Evolutionary conservation across 768 basidiomycete genomes (phyloP).

Genomic region (Leccinum arenicola): DNA sequence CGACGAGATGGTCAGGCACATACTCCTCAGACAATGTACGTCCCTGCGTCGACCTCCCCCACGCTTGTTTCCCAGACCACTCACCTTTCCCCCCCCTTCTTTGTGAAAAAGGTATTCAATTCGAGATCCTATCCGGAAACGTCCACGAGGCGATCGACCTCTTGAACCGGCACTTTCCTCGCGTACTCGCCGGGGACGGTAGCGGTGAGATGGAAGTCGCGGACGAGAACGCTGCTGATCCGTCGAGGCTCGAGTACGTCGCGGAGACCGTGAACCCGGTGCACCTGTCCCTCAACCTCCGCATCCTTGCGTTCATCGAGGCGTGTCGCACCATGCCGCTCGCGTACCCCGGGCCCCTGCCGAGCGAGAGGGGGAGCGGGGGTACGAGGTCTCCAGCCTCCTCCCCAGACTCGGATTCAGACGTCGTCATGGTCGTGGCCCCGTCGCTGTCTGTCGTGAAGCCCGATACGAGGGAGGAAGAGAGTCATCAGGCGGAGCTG

Average conservation of each 20-base stretch:
- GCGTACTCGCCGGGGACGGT: constrained; percentile 48
- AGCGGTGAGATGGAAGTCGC: constrained; percentile 14
- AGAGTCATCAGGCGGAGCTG: constrained; percentile 44
- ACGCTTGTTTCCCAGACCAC: neutral
- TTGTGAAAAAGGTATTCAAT: constrained; percentile 50
- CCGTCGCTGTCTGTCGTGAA: constrained; percentile 3
- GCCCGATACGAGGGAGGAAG: constrained; percentile 32
- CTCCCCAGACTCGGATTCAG: constrained; percentile 4
- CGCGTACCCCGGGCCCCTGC: constrained; percentile 32
- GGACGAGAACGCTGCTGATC: constrained; percentile 25
- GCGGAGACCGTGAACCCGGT: constrained; percentile 66
- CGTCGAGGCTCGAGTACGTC: constrained; percentile 44
- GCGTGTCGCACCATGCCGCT: constrained; percentile 73
- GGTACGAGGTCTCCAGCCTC: constrained; percentile 5
- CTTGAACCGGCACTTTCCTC: constrained; percentile 72
- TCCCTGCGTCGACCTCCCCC: neutral
- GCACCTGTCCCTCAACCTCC: constrained; percentile 80
- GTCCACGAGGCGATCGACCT: constrained; percentile 67
- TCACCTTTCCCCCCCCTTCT: neutral
- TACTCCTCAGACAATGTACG: constrained; percentile 56
- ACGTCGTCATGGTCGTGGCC: constrained; percentile 5
- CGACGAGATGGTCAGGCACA: constrained; percentile 41
- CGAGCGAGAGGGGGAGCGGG: neutral
- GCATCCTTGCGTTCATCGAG: constrained; percentile 86
- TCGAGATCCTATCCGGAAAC: constrained; percentile 69